Base-by-base conservation (phyloP, 192 early-diverging fungal genomes). In the Umbelopsis ramanniana region DNA sequence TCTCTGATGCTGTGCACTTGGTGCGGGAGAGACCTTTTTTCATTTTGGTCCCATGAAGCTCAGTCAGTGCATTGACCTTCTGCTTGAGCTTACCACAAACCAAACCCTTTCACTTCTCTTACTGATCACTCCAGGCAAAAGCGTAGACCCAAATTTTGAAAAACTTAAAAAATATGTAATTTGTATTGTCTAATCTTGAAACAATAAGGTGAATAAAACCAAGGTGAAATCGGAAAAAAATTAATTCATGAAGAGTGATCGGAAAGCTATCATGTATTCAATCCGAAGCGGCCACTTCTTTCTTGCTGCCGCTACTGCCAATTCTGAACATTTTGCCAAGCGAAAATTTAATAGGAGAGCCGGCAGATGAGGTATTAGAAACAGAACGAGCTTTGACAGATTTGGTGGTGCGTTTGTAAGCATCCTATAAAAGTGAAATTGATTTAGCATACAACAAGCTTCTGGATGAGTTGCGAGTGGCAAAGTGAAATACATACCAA, bases 241-340 rank as follows among this genome's bases (percentile, higher is more conserved):
- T 19, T 17, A 37, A 37, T 15, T 63, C 33, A 63, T 35, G 33
- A 17, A 38, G 8, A 19, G 33, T 2, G 10, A 37, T 19, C 14
- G n/a, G 26, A 35, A 35, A 29, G 17, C 57, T 63, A 63, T 63
- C 74, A 76, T 71, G 50, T 46, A 76, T 71, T 76, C 69, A 76
- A 71, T 71, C 57, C 19, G 57, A 70, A 66, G 53, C 67, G 48
- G 26, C 35, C 26, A 71, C 47, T 55, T 68, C 47, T 47, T 60
- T 69, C 70, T 79, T 74, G 48, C 52, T 75, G 15, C 69, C 67
- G 19, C 55, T 54, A 15, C 46, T 63, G n/a, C 78, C 78, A 70
- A 80, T 73, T 29, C 67, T 72, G 53, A 80, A 80, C 78, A 80
- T 80, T 29, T 75, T 75, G n/a, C 74, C 74, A 35, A 80, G 24